Evolutionary conservation across 2,329 filamentous ascomycete genomes (phyloP), one percentile per base, ranked within the genome.

Genomic region (Neofusicoccum laricinum): DNA sequence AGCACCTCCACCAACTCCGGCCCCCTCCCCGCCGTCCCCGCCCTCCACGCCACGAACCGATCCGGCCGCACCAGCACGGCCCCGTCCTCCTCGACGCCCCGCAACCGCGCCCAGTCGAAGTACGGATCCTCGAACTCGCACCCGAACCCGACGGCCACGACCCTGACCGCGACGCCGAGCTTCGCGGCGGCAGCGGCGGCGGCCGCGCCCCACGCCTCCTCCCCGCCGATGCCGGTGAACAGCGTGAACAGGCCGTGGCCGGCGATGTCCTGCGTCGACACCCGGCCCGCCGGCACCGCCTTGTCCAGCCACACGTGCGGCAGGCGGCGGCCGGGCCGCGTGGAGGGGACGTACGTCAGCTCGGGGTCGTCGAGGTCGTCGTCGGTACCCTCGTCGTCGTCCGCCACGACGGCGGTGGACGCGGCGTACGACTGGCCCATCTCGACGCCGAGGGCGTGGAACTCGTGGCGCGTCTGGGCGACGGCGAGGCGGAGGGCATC

Each of bases 241-340:
- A 73, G 65, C 0, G 63, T 38, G 43, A 73, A 73, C 0, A 55
- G 14, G 0, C 84, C 83, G 57, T 87, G 78, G 0, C 86, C 86
- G 0, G 84, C 84, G 1, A 89, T 73, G 71, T 89, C 87, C 50
- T 86, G 82, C 0, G 86, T 88, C 1, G 85, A 88, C 17, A 85
- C 74, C 14, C 75, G 75, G 61, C 78, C 70, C 10, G 75, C 74
- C 0, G 85, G 81, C 11, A 78, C 68, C 6, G 76, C 69, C 19
- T 78, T 79, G 73, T 86, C 84, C 15, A 89, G 74, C 87, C 87
- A 89, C 0, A 79, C 86, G 72, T 90, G 87, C 4, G 88, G 87
- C 21, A 89, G 73, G 2, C 86, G 78, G 34, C 78, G 78, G 7
- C 87, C 88, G 0, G 87, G 87, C 68, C 82, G 86, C 2, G 87